Base-by-base conservation (phyloP, 2,329 filamentous ascomycete genomes). In the Blumeria graminis region DNA sequence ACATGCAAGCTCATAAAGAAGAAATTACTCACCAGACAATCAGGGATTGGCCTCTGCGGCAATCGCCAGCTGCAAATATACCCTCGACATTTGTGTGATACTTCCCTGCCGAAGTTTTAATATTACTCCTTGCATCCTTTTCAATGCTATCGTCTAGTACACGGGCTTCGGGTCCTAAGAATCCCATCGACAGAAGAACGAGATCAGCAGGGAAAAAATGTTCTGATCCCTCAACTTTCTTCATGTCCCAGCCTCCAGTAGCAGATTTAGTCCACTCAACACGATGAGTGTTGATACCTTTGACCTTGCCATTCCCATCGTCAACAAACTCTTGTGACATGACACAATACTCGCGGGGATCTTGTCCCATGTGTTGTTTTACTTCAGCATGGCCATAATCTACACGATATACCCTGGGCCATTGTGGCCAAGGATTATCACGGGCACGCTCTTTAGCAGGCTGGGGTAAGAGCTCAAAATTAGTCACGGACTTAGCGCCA, bases 341-440 rank as follows among this genome's bases (percentile, higher is more conserved):
- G 71, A 96, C 88, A 73, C 89, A 95, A 76, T 85, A 96, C 72
- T 95, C 90, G 64, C 90, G 87, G 58, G 90, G 90, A 65, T 95
- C 90, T 68, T 89, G 89, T 71, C 90, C 90, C 74, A 89, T 90
- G 74, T 95, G 89, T 63, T 90, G 88, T 70, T 90, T 88, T 65
- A 95, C 90, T 71, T 96, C 90, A 14, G 83, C 84, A 74, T 96
- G 90, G 57, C 90, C 90, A 66, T 96, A 96, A 71, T 96, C 90
- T n/a, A 95, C 86, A 64, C 90, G 88, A 77, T 94, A 95, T 68
- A 95, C 89, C 65, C 89, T 86, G 57, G 90, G 90, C 89, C 90
- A 96, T 71, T 95, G 90, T 9, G 90, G 90, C 90, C 90, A 96
- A 60, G 90, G 90, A 75, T 96, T 96, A 71, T 95, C 90, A 60